These are phyloP conservation scores for Serendipita sp. DNA, from an alignment of 768 basidiomycete genomes.

Conservation along the genomic window DNA sequence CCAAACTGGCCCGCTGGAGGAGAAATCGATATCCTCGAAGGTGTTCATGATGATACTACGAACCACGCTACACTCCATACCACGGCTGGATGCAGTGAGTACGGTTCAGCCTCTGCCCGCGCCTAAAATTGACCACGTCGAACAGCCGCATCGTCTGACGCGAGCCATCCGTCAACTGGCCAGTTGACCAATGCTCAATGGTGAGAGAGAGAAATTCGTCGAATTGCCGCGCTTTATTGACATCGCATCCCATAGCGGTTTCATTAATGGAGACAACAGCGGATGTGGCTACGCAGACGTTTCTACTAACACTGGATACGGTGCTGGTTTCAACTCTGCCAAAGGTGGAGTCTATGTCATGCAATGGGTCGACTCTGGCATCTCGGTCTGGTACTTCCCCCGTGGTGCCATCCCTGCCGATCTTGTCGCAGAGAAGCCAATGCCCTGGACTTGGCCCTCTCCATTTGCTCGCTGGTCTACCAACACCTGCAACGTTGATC, in stretches of 20 bases:
- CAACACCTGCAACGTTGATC: slow-evolving; percentile 51
- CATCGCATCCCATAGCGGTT: slow-evolving; percentile 26
- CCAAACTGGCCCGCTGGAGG: slow-evolving; percentile 51
- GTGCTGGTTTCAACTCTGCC: slow-evolving; percentile 69
- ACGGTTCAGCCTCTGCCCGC: slow-evolving; percentile 6
- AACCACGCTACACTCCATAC: slow-evolving; percentile 78
- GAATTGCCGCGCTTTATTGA: neutral
- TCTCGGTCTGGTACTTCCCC: slow-evolving; percentile 71
- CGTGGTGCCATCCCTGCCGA: slow-evolving; percentile 59
- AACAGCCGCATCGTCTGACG: neutral
- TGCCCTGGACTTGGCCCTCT: slow-evolving; percentile 58
- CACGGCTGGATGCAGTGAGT: slow-evolving; percentile 45
- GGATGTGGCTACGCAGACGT: slow-evolving; percentile 58
- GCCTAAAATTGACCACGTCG: too few relatives aligned
- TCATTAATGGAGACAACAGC: slow-evolving; percentile 47
- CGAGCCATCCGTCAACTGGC: neutral
- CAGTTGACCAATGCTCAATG: slow-evolving; percentile 26
- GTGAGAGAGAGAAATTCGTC: too few relatives aligned
- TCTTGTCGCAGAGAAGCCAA: slow-evolving; percentile 52
- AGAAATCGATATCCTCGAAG: slow-evolving; percentile 77
- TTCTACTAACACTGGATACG: slow-evolving; percentile 48
- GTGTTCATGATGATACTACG: slow-evolving; percentile 61
- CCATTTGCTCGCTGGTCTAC: slow-evolving; percentile 73
- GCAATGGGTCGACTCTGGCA: slow-evolving; percentile 61
- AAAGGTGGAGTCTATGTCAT: slow-evolving; percentile 83